A percentile compares a stretch with the other conserved stretches of the same genome.
Evolutionary conservation across 208 protist genomes (phyloP).

Genomic region (Leishmania amazonensis): DNA sequence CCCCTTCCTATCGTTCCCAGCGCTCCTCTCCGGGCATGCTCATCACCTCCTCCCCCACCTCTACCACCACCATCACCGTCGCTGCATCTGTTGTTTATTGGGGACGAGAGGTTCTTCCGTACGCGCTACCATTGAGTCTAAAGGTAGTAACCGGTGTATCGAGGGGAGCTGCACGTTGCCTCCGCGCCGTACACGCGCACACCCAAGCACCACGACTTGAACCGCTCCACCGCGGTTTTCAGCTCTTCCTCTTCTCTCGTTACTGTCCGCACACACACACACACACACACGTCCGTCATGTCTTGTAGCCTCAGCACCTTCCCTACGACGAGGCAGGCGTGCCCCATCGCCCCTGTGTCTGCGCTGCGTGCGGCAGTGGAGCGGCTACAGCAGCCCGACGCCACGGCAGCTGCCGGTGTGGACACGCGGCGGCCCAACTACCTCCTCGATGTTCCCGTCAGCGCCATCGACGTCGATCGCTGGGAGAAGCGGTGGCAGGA

Average conservation of each 20-base stretch:
- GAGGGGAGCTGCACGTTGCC: background rate
- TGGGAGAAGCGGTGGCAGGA: constrained; percentile 38
- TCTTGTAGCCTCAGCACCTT: constrained; percentile 31
- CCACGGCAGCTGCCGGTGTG: background rate
- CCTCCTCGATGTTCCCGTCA: constrained; percentile 76
- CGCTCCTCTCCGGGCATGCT: background rate
- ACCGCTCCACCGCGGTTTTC: background rate
- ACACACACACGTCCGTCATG: constrained; percentile 5
- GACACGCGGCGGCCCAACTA: constrained; percentile 38
- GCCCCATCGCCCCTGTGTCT: constrained; percentile 7
- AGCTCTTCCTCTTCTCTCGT: background rate
- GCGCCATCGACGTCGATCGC: constrained; percentile 52
- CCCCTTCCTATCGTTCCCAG: background rate
- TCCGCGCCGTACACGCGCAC: background rate
- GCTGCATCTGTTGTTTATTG: background rate
- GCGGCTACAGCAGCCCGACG: constrained; percentile 24
- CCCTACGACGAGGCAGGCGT: constrained; percentile 25
- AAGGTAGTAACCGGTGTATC: background rate
- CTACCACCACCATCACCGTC: background rate
- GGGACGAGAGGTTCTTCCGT: background rate
- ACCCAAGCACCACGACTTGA: background rate
- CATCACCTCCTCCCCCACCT: background rate
- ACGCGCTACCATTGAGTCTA: background rate
- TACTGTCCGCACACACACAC: constrained; percentile 1
- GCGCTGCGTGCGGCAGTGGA: constrained; percentile 27